Evolutionary conservation across 164 flowering plant genomes (phyloP), one percentile per base, ranked within the genome.

Genomic region (Stephania yunnanensis): DNA sequence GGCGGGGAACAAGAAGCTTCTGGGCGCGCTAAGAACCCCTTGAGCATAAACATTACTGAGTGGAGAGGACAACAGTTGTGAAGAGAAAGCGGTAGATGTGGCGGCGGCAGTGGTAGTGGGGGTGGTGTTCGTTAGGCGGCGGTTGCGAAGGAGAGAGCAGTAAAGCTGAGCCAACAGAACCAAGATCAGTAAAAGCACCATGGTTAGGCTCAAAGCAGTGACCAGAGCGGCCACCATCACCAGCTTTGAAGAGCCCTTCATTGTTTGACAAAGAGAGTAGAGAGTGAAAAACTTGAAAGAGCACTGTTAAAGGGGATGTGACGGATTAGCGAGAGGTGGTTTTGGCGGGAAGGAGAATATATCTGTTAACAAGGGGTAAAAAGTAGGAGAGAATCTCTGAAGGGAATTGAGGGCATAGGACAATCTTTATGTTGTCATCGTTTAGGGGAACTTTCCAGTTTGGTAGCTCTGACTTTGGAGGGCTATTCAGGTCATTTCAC

Each of bases 81-180:
- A 4, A 36, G 42, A 36, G 42, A 36, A 36, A 36, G 42, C 42
- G 4, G 42, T 36, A 36, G 42, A 2, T 0, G 42, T 36, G 75
- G 13, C 10, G 58, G 81, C 48, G 25, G 80, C 1, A 68, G 68
- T 20, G 70, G 25, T 0, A 25, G 25, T 25, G 25, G 25, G 25
- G 25, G 25, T 25, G 25, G 25, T 25, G 25, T 25, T 25, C 25
- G 25, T 25, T 25, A 25, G 25, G 25, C 25, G 25, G 25, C 92
- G 86, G 19, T 85, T 36, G 42, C 42, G 82, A 11, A 94, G 81
- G 68, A 92, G 85, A 73, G 92, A 87, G 79, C 98, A 94, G 87
- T 94, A 94, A 75, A 94, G 98, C 84, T 94, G 92, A 31, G 90
- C 95, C 46, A 92, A 74, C 6, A 94, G 85, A 7, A 94, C 89